Conservation (phyloP, 345 rosid species). For the Trapa bicornis region DNA sequence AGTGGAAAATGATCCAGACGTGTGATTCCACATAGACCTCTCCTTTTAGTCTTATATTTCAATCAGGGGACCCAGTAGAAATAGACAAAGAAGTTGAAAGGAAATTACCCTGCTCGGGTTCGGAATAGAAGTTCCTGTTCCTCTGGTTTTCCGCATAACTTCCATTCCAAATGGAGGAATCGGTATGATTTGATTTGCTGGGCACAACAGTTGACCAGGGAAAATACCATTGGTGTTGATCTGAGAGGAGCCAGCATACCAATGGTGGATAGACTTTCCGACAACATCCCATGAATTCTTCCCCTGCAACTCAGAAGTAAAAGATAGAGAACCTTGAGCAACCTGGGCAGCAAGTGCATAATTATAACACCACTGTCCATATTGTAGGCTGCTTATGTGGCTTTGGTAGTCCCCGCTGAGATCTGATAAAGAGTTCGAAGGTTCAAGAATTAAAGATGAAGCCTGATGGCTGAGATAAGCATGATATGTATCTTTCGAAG, state of each 20-base stretch:
- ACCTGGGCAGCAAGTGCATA: slow-evolving; percentile 27
- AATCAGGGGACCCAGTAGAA: neutral
- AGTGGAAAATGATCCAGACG: neutral
- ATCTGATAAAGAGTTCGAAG: slow-evolving; percentile 33
- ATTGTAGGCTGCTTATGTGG: slow-evolving; percentile 31
- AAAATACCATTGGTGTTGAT: slow-evolving; percentile 36
- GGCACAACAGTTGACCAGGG: slow-evolving; percentile 33
- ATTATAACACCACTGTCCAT: slow-evolving; percentile 37
- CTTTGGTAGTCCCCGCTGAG: slow-evolving; percentile 55
- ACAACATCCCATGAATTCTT: slow-evolving; percentile 52
- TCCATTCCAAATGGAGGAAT: slow-evolving; percentile 43
- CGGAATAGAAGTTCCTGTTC: slow-evolving; percentile 79
- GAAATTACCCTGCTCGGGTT: slow-evolving; percentile 17
- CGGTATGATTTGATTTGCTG: slow-evolving; percentile 31
- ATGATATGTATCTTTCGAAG: slow-evolving; percentile 33
- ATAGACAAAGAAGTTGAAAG: neutral
- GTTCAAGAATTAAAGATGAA: slow-evolving; percentile 16
- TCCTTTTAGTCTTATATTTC: neutral
- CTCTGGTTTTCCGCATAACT: slow-evolving; percentile 60
- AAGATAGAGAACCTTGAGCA: slow-evolving; percentile 22
- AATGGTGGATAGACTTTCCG: slow-evolving; percentile 29
- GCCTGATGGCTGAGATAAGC: slow-evolving; percentile 16
- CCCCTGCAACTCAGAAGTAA: slow-evolving; percentile 33
- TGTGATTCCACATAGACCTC: neutral
- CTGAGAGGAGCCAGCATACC: slow-evolving; percentile 24